Evolutionary conservation across 2,329 filamentous ascomycete genomes (phyloP).

Genomic region (Exophiala aquamarina): DNA sequence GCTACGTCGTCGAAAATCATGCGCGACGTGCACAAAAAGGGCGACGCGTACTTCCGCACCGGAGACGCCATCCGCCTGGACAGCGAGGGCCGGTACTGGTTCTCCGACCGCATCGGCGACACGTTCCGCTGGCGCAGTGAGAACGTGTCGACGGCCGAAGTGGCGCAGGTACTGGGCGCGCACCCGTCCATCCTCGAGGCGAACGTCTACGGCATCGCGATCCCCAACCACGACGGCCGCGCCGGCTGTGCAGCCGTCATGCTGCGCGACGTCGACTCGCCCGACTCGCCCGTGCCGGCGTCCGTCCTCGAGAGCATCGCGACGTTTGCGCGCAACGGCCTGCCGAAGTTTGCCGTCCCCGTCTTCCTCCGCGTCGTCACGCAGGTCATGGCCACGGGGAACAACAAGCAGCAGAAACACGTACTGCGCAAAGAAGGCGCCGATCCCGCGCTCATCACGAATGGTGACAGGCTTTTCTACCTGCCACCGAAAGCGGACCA

Average conservation of each 20-base stretch:
- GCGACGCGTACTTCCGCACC: conserved; percentile 67
- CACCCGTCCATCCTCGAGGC: conserved; percentile 52
- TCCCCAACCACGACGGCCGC: conserved; percentile 67
- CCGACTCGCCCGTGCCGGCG: conserved; percentile 8
- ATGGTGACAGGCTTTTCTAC: conserved; percentile 62
- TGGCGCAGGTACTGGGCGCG: conserved; percentile 61
- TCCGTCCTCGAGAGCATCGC: conserved; percentile 24
- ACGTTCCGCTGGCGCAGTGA: conserved; percentile 75
- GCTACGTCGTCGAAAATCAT: conserved; percentile 68
- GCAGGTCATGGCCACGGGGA: conserved; percentile 70
- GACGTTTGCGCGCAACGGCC: conserved; percentile 44
- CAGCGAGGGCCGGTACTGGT: conserved; percentile 66
- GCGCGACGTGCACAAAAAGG: conserved; percentile 63
- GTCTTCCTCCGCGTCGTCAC: conserved; percentile 71
- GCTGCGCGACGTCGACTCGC: conserved; percentile 27
- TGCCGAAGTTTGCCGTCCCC: conserved; percentile 75
- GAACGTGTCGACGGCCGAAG: conserved; percentile 67
- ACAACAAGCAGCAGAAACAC: conserved; percentile 86
- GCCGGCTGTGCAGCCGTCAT: conserved; percentile 62
- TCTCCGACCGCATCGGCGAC: conserved; percentile 69
- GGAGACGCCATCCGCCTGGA: conserved; percentile 66
- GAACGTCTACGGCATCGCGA: conserved; percentile 67
- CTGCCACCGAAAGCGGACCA: conserved; percentile 54
- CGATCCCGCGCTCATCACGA: conserved; percentile 57
- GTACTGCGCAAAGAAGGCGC: conserved; percentile 71